Conservation (phyloP, 352 stramenopile species). For the Pythium aquatile region DNA sequence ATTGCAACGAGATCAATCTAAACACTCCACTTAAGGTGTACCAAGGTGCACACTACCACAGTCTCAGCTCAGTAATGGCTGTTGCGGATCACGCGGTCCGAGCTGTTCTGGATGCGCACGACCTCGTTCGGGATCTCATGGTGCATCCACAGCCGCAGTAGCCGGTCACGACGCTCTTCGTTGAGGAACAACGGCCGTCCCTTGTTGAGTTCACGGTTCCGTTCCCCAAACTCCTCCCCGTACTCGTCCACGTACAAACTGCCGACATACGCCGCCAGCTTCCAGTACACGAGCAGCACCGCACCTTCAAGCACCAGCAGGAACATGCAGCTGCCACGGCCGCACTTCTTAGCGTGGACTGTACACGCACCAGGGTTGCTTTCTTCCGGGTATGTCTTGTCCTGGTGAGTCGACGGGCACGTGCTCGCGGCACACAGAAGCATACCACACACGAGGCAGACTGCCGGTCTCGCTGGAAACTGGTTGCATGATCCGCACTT, state of each 20-base stretch:
- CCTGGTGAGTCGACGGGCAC: conserved; percentile 66
- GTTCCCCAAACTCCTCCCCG: conserved; percentile 85
- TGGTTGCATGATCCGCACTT: conserved; percentile 71
- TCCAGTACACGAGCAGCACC: conserved; percentile 86
- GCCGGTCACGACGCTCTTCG: conserved; percentile 57
- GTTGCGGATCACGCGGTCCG: conserved; percentile 85
- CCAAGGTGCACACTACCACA: not conserved
- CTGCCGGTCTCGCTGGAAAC: conserved; percentile 77
- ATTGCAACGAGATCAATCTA: not conserved
- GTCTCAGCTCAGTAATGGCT: conserved; percentile 67
- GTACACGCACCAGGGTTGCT: conserved; percentile 82
- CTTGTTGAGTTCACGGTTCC: conserved; percentile 78
- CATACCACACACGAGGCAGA: conserved; percentile 81
- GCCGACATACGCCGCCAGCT: conserved; percentile 77
- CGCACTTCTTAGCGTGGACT: conserved; percentile 84
- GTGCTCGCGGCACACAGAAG: conserved; percentile 81
- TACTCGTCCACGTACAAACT: conserved; percentile 89
- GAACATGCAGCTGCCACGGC: conserved; percentile 80
- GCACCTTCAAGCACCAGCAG: conserved; percentile 80
- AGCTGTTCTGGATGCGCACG: conserved; percentile 88
- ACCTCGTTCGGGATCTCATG: conserved; percentile 87
- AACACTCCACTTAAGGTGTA: not conserved
- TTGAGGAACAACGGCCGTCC: conserved; percentile 81
- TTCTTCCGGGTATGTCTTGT: conserved; percentile 78
- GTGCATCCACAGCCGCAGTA: conserved; percentile 72